Evolutionary conservation across 2,329 filamentous ascomycete species (phyloP), one percentile per base, ranked within the genome.

Genomic region (Claviceps arundinis): DNA sequence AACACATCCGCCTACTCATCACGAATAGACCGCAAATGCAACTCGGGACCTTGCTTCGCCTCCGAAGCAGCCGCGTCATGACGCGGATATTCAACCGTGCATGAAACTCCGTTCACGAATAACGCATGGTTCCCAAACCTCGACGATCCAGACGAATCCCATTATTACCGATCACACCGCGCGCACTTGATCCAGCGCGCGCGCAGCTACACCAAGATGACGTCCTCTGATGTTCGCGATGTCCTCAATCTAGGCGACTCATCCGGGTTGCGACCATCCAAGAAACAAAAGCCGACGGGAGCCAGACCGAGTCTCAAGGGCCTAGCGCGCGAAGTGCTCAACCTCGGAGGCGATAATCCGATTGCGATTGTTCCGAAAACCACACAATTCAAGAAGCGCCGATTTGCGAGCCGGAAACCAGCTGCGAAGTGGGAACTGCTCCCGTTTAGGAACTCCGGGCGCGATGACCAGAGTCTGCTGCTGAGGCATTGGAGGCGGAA

Each of bases 171-270:
- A 34, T 11, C 30, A 11, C 30, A 34, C 30, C 30, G 30, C 30
- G 30, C 30, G 30, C 30, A 34, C 9, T 34, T 34, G 30, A 34
- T 34, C 9, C 9, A 11, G 30, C 30, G 30, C 30, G 30, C 30
- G 30, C 30, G 9, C 30, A 34, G 30, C 9, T 34, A 2, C 4
- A 34, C 9, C 9, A 73, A 61, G 57, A 87, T 87, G 83, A 76
- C 84, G 55, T 84, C 84, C 56, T 79, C 82, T 66, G 89, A 95
- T 75, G 81, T 94, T 60, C 88, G 87, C 71, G 89, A 95, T 67
- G 87, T 95, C 64, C 81, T 95, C 63, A 88, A 90, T 67, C 75
- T 95, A 65, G 84, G 84, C 48, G 83, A 82, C 55, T 61, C 70
- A 49, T 61, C 71, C 49, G 71, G 69, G 50, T 63, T 73, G 51